Base-by-base conservation (phyloP, 1,284 basidiomycete species). In the Ustilago bromivora region DNA sequence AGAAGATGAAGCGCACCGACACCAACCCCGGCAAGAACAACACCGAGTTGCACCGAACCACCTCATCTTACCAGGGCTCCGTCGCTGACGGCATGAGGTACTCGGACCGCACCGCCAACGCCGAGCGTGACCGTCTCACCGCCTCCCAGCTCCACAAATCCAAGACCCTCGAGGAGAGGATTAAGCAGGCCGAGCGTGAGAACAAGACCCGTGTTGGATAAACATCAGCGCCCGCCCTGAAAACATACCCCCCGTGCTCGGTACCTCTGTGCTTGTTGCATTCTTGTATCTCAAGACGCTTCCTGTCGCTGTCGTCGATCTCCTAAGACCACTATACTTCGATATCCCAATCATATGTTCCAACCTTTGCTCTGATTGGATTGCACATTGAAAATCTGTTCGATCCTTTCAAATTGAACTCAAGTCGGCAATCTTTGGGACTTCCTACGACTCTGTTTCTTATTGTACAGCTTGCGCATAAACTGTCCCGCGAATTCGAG, bases 31-130 rank as follows among this genome's bases (percentile, higher is more conserved):
- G 68, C 57, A 74, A 73, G 62, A 77, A 71, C 66, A 78, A 77
- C 72, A 85, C 84, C 67, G 84, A 84, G 70, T 76, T 86, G 51
- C 84, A 84, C 62, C 82, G 84, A 47, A 85, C 84, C 67, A 85
- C 84, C 32, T 85, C 84, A 15, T 85, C 84, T 35, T 86, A 83
- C 81, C 84, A 85, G 61, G 84, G 84, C 63, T 80, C 79, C 46
- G 82, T 85, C 51, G 84, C 84, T 31, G 84, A 86, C 38, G 76
- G 78, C 53, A 85, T 82, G 76, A 69, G 84, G 34, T 86, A 86
- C 83, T 86, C 84, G 31, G 84, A 86, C 78, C 79, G 84, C 57
- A 47, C 56, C 31, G 53, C 51, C 59, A 34, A 51, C 31, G 66
- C 65, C 32, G 81, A 79, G 61, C 78, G 82, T 36, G 77, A 82